A percentile compares a stretch with the other conserved stretches of the same genome.
phyloP scores from a whole-genome alignment of 305 asterid species.

The Andrographis paniculata region DNA sequence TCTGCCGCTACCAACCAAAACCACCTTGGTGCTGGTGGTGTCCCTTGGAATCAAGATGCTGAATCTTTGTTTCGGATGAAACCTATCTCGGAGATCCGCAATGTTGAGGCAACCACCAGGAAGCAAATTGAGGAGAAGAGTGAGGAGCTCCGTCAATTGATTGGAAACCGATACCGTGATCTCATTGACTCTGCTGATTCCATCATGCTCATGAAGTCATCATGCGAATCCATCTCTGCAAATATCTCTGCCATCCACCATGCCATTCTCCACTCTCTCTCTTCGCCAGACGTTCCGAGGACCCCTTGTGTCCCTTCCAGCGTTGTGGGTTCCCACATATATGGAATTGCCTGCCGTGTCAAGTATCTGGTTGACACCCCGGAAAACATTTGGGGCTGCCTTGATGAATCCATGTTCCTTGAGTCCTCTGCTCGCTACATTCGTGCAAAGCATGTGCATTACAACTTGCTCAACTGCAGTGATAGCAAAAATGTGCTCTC shows the following conservation, averaged over 20 bases:
- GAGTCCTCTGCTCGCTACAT: conserved; percentile 84
- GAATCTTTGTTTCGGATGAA: conserved; percentile 78
- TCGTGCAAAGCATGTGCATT: conserved; percentile 82
- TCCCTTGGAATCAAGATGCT: conserved; percentile 62
- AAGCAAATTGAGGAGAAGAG: conserved; percentile 88
- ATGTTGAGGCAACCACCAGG: conserved; percentile 63
- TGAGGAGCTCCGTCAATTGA: conserved; percentile 86
- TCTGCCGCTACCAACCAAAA: conserved; percentile 25
- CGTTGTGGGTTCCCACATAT: conserved; percentile 51
- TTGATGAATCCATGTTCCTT: conserved; percentile 89
- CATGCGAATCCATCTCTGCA: conserved; percentile 70
- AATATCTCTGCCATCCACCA: conserved; percentile 60
- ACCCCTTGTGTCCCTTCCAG: conserved; percentile 34
- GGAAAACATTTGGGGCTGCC: conserved; percentile 97
- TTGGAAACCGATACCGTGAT: conserved; percentile 91
- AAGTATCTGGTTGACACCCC: conserved; percentile 97
- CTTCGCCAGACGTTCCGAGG: conserved; percentile 51
- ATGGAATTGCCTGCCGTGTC: conserved; percentile 89
- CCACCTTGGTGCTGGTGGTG: conserved; percentile 23
- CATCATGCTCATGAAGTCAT: conserved; percentile 84
- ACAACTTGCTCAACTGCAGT: conserved; percentile 39
- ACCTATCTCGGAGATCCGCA: conserved; percentile 77
- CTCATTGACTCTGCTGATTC: conserved; percentile 96
- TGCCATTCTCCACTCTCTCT: conserved; percentile 54
- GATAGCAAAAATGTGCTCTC: conserved; percentile 46